These are phyloP conservation scores for Ophiocordyceps camponoti-saundersi DNA, from an alignment of 2,329 filamentous ascomycete genomes.

Conservation along the genomic window DNA sequence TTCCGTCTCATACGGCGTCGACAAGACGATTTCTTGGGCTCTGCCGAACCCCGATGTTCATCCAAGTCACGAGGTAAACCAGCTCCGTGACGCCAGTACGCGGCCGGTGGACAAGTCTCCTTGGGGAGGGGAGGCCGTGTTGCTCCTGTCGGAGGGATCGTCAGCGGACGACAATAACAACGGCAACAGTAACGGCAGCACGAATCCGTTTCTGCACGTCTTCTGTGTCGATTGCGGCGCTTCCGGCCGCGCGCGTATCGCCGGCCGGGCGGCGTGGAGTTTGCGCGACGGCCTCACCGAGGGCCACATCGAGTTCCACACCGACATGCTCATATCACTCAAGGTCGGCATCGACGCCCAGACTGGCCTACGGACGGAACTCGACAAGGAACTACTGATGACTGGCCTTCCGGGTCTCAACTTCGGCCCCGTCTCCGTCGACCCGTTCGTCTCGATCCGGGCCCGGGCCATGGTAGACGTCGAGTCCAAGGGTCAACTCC, in stretches of 20 bases:
- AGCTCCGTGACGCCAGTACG: constrained; percentile 5
- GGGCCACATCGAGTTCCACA: constrained; percentile 8
- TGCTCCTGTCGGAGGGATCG: constrained; percentile 8
- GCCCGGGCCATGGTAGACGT: constrained; percentile 8
- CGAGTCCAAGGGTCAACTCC: constrained; percentile 8
- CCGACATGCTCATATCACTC: constrained; percentile 9
- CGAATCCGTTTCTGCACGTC: constrained; percentile 7
- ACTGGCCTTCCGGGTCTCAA: constrained; percentile 9
- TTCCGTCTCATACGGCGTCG: constrained; percentile 4
- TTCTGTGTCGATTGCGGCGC: constrained; percentile 15
- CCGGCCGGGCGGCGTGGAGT: constrained; percentile 10
- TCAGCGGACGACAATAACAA: neutral
- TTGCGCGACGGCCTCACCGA: constrained; percentile 9
- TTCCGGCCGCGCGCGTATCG: constrained; percentile 9
- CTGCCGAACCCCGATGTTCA: constrained; percentile 5
- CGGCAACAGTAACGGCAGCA: neutral
- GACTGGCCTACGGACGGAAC: constrained; percentile 6
- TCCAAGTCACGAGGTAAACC: neutral
- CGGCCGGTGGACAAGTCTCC: constrained; percentile 8
- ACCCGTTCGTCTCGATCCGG: constrained; percentile 9
- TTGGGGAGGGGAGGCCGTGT: constrained; percentile 12
- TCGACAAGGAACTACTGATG: constrained; percentile 7
- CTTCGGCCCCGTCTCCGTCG: constrained; percentile 10
- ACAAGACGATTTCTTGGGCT: constrained; percentile 5
- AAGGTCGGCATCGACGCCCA: constrained; percentile 14